These are phyloP conservation scores for Mucor lusitanicus DNA, from an alignment of 371 early-diverging fungal genomes.

Conservation along the genomic window DNA sequence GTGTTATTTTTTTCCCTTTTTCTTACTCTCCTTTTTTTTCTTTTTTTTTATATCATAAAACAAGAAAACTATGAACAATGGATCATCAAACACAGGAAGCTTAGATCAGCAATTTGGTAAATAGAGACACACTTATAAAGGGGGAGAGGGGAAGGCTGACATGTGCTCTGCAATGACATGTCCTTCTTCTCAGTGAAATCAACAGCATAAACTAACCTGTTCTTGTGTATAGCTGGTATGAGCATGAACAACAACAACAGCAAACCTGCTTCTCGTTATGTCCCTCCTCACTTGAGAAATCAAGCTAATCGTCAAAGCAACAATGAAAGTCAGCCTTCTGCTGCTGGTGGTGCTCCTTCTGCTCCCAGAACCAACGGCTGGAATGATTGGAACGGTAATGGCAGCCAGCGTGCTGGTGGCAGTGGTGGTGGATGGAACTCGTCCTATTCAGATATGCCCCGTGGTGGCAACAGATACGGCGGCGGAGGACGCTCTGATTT, in stretches of 20 bases:
- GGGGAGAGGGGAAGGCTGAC: not conserved
- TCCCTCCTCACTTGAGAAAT: constrained; percentile 57
- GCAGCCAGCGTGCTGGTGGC: constrained; percentile 13
- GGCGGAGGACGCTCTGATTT: constrained; percentile 32
- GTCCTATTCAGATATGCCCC: constrained; percentile 51
- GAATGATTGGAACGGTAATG: constrained; percentile 31
- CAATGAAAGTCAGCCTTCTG: constrained; percentile 6
- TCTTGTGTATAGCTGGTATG: constrained; percentile 59
- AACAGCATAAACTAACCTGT: not conserved
- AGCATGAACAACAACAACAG: constrained; percentile 45
- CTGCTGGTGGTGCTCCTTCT: not conserved
- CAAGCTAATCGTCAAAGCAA: constrained; percentile 10
- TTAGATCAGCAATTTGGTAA: constrained; percentile 73
- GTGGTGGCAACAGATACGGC: constrained; percentile 20
- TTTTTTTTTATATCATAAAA: constrained; percentile 21
- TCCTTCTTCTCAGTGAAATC: not conserved
- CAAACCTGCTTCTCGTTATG: constrained; percentile 39
- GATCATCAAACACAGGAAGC: constrained; percentile 54
- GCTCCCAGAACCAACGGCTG: constrained; percentile 24
- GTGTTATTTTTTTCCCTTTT: not conserved
- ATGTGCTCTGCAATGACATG: not conserved
- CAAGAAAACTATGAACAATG: constrained; percentile 54
- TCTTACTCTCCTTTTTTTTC: constrained; percentile 5
- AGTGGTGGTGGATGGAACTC: constrained; percentile 47
- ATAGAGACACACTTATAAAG: not conserved